Conservation (phyloP, 1,284 basidiomycete genomes). For the Stereum hirsutum region DNA sequence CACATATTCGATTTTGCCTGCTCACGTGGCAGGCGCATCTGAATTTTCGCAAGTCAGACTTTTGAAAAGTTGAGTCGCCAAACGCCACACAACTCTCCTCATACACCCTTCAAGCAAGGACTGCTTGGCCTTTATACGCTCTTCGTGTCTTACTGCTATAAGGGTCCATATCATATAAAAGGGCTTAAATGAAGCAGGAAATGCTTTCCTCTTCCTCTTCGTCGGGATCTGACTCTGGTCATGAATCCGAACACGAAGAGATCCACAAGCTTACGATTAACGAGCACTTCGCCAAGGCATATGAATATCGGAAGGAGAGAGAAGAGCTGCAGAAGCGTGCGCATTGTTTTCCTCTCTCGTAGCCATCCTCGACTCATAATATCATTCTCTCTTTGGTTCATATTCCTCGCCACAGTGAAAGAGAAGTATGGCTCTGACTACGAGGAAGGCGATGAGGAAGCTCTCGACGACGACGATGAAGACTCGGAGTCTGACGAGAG, state of each 20-base stretch:
- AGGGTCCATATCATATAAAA: not conserved
- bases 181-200: constrained; percentile 7
- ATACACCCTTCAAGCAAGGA: too few species aligned
- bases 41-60: too few species aligned
- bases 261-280: constrained; percentile 62
- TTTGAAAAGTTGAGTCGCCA: too few species aligned
- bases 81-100: too few species aligned
- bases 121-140: too few species aligned
- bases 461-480: constrained; percentile 38
- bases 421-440: constrained; percentile 73
- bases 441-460: constrained; percentile 29
- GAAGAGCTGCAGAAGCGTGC: constrained; percentile 74
- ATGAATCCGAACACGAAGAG: constrained; percentile 26
- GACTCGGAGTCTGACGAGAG: constrained; percentile 76
- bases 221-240: constrained; percentile 14
- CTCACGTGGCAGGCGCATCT: too few species aligned
- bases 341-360: constrained; percentile 17
- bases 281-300: constrained; percentile 77
- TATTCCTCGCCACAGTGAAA: constrained; percentile 44
- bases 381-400: constrained; percentile 1
- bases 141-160: not conserved
- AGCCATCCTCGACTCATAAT: too few species aligned
- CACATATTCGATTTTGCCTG: too few species aligned
- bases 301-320: constrained; percentile 70
- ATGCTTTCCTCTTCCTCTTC: constrained; percentile 7